phyloP scores from a whole-genome alignment of 495 filamentous ascomycete species.

The Podospora appendiculata region DNA sequence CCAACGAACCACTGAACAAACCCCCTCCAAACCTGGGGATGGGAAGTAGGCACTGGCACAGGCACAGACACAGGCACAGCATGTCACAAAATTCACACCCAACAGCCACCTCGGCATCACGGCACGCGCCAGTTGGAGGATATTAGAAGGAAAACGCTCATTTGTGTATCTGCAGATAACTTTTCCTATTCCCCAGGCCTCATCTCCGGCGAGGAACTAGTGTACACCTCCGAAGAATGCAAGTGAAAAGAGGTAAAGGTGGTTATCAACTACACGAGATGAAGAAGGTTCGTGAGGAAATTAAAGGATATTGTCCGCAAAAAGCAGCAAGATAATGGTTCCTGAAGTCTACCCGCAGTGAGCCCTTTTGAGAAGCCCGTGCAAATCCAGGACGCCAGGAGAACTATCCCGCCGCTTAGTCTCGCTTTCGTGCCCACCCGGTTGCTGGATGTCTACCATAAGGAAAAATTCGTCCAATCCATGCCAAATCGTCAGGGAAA shows the following conservation, averaged over 20 bases:
- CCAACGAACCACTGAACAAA: no score
- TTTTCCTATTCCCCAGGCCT: conserved; percentile 29
- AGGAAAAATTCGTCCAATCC: conserved; percentile 22
- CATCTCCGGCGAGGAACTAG: conserved; percentile 29
- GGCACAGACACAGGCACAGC: no score
- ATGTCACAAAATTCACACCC: no score
- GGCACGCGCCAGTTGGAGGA: no score
- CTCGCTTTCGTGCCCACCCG: conserved; percentile 17
- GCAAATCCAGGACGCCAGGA: conserved; percentile 27
- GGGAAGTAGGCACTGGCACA: no score
- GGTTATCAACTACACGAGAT: conserved; percentile 18
- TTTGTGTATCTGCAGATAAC: conserved; percentile 12
- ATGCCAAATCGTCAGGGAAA: conserved; percentile 25
- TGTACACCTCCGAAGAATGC: conserved; percentile 30
- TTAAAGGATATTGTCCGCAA: conserved; percentile 23
- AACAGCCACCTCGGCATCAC: no score
- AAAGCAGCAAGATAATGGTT: conserved; percentile 23
- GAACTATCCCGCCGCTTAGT: conserved; percentile 21
- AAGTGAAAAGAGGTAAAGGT: conserved; percentile 23
- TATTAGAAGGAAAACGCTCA: conserved; percentile 1
- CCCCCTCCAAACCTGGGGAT: no score
- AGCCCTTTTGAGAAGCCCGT: conserved; percentile 16
- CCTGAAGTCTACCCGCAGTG: conserved; percentile 22
- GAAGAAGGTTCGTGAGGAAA: conserved; percentile 21
- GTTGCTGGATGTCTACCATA: conserved; percentile 20